phyloP scores from a whole-genome alignment of 305 asterid species.

The Rubia balearica region DNA sequence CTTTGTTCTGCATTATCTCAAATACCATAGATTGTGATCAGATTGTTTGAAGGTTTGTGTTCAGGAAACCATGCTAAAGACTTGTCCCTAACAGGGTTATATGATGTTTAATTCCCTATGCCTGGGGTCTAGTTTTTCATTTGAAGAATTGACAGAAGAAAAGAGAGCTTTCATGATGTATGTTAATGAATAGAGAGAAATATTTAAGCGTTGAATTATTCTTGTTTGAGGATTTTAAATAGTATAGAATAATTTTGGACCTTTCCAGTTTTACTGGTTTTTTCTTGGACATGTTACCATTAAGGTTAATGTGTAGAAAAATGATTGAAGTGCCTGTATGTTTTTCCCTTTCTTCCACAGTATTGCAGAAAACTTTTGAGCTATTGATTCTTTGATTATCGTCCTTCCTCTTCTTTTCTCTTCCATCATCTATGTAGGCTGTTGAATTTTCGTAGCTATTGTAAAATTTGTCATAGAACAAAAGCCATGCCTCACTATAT shows the following conservation, averaged over 20 bases:
- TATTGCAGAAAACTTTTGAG: background rate
- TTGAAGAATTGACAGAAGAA: background rate
- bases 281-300: background rate
- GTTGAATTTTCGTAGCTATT: background rate
- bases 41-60: conserved; percentile 3
- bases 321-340: background rate
- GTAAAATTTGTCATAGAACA: background rate
- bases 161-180: background rate
- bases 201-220: background rate
- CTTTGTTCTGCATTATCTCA: too few species aligned
- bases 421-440: background rate
- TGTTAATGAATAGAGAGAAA: background rate
- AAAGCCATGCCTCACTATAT: background rate
- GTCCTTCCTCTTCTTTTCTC: background rate
- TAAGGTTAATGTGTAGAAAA: background rate
- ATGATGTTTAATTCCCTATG: background rate
- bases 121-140: background rate
- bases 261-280: background rate
- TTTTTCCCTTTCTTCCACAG: background rate
- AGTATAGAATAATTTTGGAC: background rate
- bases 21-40: background rate
- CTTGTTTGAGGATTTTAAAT: background rate
- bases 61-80: background rate
- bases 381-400: background rate
- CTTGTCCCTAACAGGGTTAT: background rate